phyloP scores from a whole-genome alignment of 208 protist genomes.

The Angomonas ambiguus region DNA sequence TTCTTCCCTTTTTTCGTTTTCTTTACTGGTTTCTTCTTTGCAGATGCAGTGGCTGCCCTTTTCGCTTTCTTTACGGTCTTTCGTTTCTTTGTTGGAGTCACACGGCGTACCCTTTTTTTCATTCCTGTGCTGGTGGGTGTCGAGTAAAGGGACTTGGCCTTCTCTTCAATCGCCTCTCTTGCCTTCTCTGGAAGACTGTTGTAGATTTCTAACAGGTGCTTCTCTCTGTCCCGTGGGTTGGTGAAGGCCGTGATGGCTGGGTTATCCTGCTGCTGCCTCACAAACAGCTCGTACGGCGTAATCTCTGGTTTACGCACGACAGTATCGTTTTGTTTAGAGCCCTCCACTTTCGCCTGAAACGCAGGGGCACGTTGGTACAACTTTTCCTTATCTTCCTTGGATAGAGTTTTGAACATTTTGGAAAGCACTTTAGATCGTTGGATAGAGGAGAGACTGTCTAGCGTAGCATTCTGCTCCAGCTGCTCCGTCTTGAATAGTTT shows the following conservation, averaged over 20 bases:
- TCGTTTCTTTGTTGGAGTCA: neutral
- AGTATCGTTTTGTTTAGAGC: neutral
- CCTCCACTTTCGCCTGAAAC: conserved; percentile 18
- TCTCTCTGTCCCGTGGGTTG: conserved; percentile 44
- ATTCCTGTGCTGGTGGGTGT: neutral
- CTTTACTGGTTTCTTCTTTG: neutral
- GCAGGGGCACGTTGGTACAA: conserved; percentile 30
- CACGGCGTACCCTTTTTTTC: neutral
- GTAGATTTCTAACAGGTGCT: conserved; percentile 58
- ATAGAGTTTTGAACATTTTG: conserved; percentile 41
- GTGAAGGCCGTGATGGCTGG: conserved; percentile 37
- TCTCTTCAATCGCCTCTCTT: conserved; percentile 35
- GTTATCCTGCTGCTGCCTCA: conserved; percentile 50
- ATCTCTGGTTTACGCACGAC: neutral
- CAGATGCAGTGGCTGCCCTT: neutral
- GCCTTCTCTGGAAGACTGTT: conserved; percentile 56
- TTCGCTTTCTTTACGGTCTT: conserved; percentile 8
- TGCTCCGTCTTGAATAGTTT: conserved; percentile 56
- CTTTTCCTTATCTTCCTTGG: conserved; percentile 17
- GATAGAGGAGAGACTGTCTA: conserved; percentile 31
- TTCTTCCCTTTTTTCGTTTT: neutral
- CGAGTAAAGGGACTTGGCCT: conserved; percentile 14
- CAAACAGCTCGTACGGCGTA: conserved; percentile 37
- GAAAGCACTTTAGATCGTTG: conserved; percentile 33
- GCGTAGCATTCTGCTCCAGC: conserved; percentile 26